Evolutionary conservation across 331 rosid species (phyloP).

Genomic region (Cydonia oblonga): DNA sequence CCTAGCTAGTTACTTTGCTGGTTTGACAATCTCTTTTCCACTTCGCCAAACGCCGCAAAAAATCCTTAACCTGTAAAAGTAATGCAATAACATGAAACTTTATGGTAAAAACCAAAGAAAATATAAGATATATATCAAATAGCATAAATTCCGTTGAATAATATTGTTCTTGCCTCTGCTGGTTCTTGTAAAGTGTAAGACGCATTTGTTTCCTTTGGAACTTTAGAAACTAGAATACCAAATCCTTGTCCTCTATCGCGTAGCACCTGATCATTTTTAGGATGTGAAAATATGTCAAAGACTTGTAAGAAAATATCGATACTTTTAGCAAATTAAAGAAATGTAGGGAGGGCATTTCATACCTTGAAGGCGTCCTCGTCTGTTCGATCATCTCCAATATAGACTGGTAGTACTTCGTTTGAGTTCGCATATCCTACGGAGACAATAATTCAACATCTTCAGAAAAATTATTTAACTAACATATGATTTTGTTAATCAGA

Average conservation of each 20-base stretch:
- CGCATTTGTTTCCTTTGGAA: conserved; percentile 77
- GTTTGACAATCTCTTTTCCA: conserved; percentile 47
- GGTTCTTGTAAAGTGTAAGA: conserved; percentile 80
- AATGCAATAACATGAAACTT: not conserved
- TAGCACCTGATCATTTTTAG: conserved; percentile 39
- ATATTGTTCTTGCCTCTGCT: conserved; percentile 41
- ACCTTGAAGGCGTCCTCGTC: conserved; percentile 98
- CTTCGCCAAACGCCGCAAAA: conserved; percentile 64
- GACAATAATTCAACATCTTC: not conserved
- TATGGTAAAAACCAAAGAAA: not conserved
- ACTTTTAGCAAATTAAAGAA: not conserved
- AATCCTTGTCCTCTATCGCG: conserved; percentile 65
- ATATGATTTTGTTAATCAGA: not conserved
- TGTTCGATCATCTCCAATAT: conserved; percentile 86
- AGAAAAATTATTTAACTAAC: not conserved
- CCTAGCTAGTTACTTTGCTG: not conserved
- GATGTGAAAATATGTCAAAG: not conserved
- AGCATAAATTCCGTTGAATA: not conserved
- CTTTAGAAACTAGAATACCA: conserved; percentile 86
- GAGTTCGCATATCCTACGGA: conserved; percentile 61
- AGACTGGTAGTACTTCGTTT: conserved; percentile 57
- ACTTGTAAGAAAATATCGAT: not conserved
- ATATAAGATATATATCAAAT: too few species aligned
- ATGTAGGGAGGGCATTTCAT: not conserved
- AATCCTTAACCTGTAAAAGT: conserved; percentile 47